phyloP scores from a whole-genome alignment of 1,139 yeast species.

The Trichomonascaceae sp. region DNA sequence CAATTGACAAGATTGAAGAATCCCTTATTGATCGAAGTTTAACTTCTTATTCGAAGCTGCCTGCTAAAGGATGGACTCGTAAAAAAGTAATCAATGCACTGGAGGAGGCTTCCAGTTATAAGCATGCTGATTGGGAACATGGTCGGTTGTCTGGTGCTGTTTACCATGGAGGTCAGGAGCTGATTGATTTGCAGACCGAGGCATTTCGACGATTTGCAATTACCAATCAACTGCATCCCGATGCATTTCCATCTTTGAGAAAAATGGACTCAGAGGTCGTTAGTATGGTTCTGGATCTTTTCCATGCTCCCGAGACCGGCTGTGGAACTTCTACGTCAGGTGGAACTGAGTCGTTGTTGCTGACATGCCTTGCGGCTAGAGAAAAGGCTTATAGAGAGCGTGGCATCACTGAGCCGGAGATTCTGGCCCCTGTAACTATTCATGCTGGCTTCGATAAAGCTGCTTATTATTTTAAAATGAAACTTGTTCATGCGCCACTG shows the following conservation, averaged over 20 bases:
- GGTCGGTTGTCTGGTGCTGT: conserved; percentile 95
- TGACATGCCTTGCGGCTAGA: conserved; percentile 81
- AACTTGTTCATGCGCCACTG: conserved; percentile 70
- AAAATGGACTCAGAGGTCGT: conserved; percentile 97
- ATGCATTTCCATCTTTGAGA: conserved; percentile 92
- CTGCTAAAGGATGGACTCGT: conserved; percentile 50
- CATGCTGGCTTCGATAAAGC: conserved; percentile 98
- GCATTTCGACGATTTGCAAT: conserved; percentile 76
- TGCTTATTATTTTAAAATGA: conserved; percentile 83
- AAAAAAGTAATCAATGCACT: conserved; percentile 43
- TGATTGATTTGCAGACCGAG: conserved; percentile 63
- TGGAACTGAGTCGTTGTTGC: conserved; percentile 88
- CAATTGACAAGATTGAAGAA: conserved; percentile 46
- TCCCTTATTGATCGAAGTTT: conserved; percentile 52
- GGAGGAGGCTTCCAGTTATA: conserved; percentile 34
- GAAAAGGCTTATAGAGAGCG: conserved; percentile 55
- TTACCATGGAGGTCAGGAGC: conserved; percentile 83
- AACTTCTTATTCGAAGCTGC: conserved; percentile 48
- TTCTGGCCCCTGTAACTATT: conserved; percentile 80
- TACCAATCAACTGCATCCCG: conserved; percentile 94
- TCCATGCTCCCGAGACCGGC: conserved; percentile 63
- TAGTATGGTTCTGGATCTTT: conserved; percentile 75
- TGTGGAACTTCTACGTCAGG: conserved; percentile 95
- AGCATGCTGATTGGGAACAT: conserved; percentile 71
- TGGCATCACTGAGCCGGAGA: conserved; percentile 72